These are phyloP conservation scores for Nicotiana benthamiana DNA, from an alignment of 257 asterid genomes.

Conservation along the genomic window DNA sequence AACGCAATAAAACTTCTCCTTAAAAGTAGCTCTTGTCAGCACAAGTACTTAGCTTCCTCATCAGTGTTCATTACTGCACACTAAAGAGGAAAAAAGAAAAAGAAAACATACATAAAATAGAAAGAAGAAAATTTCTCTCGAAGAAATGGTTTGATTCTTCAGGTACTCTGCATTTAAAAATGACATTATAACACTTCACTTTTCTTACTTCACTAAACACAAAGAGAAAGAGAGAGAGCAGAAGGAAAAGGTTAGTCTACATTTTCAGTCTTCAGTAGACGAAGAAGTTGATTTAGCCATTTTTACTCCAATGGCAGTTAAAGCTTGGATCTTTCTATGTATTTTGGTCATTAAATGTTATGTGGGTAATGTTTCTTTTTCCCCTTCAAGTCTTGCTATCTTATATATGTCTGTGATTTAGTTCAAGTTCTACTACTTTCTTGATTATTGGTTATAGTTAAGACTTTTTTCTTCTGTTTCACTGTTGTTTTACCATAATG, in stretches of 20 bases:
- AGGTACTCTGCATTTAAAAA: conserved; percentile 5
- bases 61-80: conserved; percentile 15
- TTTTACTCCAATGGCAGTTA: not conserved
- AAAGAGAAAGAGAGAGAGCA: not conserved
- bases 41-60: conserved; percentile 22
- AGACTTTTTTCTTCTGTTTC: not conserved
- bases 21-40: conserved; percentile 5
- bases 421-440: not conserved
- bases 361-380: conserved; percentile 22
- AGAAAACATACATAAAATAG: not conserved
- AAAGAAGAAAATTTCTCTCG: conserved; percentile 19
- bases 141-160: conserved; percentile 38
- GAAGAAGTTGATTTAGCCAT: not conserved
- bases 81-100: conserved; percentile 6
- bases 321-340: conserved; percentile 11
- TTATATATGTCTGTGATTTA: not conserved
- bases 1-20: too few relatives aligned
- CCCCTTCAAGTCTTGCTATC: not conserved
- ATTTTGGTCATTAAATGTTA: conserved; percentile 17
- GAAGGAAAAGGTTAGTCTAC: not conserved
- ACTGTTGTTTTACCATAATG: not conserved
- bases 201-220: not conserved
- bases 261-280: not conserved
- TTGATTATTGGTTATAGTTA: not conserved
- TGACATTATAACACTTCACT: not conserved